Percentiles rank a stretch among this genome's conserved stretches.
Evolutionary conservation across 208 protist species (phyloP).

Genomic region (Chromosphaera perkinsii): DNA sequence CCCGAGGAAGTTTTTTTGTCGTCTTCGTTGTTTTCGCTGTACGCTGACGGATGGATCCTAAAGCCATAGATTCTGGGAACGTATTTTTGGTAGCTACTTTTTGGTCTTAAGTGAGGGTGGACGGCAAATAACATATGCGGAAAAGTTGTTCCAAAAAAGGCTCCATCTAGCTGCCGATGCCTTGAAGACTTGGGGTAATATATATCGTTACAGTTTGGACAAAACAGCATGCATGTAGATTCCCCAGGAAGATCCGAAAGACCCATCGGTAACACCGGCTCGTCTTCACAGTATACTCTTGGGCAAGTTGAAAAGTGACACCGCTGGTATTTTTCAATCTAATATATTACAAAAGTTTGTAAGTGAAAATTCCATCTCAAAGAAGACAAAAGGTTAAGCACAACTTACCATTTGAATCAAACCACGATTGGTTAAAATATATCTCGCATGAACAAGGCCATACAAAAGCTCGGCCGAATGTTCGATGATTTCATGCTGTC

Average conservation of each 20-base stretch:
- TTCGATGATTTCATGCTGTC: constrained; percentile 88
- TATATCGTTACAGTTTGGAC: constrained; percentile 89
- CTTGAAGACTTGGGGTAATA: constrained; percentile 20
- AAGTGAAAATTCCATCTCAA: background rate
- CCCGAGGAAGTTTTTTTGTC: too few species aligned
- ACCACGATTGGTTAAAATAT: constrained; percentile 90
- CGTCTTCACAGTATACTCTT: constrained; percentile 86
- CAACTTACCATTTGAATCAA: constrained; percentile 81
- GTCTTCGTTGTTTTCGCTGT: too few species aligned
- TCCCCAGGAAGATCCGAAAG: constrained; percentile 80
- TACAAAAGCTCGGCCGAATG: constrained; percentile 92
- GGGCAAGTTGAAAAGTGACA: constrained; percentile 90
- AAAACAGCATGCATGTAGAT: constrained; percentile 85
- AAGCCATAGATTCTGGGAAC: constrained; percentile 93
- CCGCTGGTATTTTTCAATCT: constrained; percentile 87
- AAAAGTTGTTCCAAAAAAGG: constrained; percentile 95
- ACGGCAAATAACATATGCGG: constrained; percentile 79
- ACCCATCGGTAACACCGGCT: constrained; percentile 87
- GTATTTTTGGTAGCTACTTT: constrained; percentile 68
- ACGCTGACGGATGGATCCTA: constrained; percentile 71
- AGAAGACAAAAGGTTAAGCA: background rate
- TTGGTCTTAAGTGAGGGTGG: constrained; percentile 59
- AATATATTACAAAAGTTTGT: constrained; percentile 19
- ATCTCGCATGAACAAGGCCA: constrained; percentile 96
- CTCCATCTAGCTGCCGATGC: constrained; percentile 73